phyloP scores from a whole-genome alignment of 371 early-diverging fungal species.

The Dinochytrium kinnereticum region DNA sequence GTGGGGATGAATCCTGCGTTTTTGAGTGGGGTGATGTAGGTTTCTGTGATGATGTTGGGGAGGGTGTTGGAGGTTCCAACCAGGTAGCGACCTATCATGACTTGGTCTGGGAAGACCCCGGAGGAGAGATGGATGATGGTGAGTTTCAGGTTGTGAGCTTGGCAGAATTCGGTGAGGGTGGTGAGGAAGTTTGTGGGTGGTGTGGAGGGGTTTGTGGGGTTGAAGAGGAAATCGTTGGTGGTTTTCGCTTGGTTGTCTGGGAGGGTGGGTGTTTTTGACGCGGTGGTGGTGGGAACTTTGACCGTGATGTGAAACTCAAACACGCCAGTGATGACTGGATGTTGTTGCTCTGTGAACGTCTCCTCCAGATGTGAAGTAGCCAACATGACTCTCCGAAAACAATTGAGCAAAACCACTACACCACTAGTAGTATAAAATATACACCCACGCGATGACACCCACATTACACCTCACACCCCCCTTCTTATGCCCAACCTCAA shows the following conservation, averaged over 20 bases:
- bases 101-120: neutral
- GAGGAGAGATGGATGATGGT: conserved; percentile 4
- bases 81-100: conserved; percentile 17
- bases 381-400: too few relatives aligned
- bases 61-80: neutral
- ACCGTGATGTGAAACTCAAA: conserved; percentile 15
- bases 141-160: neutral
- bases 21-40: neutral
- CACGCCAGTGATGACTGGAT: conserved; percentile 2
- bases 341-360: too few relatives aligned
- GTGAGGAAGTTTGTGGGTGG: neutral
- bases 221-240: neutral
- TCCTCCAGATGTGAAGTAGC: too few relatives aligned
- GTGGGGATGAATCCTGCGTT: neutral
- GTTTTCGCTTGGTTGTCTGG: too few relatives aligned
- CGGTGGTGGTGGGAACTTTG: neutral
- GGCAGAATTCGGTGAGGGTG: neutral
- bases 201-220: too few relatives aligned
- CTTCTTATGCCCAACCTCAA: too few relatives aligned
- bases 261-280: too few relatives aligned
- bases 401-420: too few relatives aligned
- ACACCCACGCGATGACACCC: too few relatives aligned
- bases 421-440: too few relatives aligned
- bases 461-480: too few relatives aligned
- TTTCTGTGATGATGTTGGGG: neutral